A percentile compares a stretch with the other conserved stretches of the same genome.
Evolutionary conservation across 2,329 filamentous ascomycete species (phyloP).

Genomic region (Drechslera avenae): DNA sequence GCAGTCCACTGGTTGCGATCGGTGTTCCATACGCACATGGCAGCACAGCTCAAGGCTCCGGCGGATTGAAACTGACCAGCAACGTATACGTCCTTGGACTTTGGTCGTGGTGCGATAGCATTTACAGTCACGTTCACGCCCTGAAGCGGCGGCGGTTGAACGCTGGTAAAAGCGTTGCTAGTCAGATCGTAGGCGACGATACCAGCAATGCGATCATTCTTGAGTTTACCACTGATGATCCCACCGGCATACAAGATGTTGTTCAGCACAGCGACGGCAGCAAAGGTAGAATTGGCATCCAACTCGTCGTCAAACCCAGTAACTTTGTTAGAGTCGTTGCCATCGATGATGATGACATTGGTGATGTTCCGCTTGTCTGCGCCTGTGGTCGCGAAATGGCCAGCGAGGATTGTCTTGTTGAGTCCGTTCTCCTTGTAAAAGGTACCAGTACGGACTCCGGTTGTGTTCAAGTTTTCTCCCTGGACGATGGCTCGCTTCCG

Average conservation of each 20-base stretch:
- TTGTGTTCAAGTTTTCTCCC: slow-evolving; percentile 55
- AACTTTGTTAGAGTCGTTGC: slow-evolving; percentile 67
- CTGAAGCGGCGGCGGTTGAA: slow-evolving; percentile 75
- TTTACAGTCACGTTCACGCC: slow-evolving; percentile 76
- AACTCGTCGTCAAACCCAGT: slow-evolving; percentile 72
- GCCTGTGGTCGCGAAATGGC: slow-evolving; percentile 77
- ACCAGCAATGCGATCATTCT: slow-evolving; percentile 68
- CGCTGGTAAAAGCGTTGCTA: slow-evolving; percentile 63
- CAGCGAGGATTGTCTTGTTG: slow-evolving; percentile 87
- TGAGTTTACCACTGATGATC: slow-evolving; percentile 72
- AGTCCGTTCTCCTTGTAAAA: slow-evolving; percentile 73
- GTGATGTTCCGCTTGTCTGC: slow-evolving; percentile 72
- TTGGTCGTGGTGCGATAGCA: slow-evolving; percentile 73
- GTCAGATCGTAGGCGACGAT: slow-evolving; percentile 80
- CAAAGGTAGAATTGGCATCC: slow-evolving; percentile 73
- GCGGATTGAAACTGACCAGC: slow-evolving; percentile 84
- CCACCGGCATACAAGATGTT: slow-evolving; percentile 80
- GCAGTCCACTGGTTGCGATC: slow-evolving; percentile 76
- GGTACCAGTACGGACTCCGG: slow-evolving; percentile 75
- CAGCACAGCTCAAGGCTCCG: slow-evolving; percentile 80
- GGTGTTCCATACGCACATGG: slow-evolving; percentile 79
- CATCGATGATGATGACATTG: slow-evolving; percentile 84
- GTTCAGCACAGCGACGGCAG: slow-evolving; percentile 61
- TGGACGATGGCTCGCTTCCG: slow-evolving; percentile 52
- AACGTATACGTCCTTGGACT: slow-evolving; percentile 77